Evolutionary conservation across 441 rosid species (phyloP), one percentile per base, ranked within the genome.

Genomic region (Adansonia madagascariensis): DNA sequence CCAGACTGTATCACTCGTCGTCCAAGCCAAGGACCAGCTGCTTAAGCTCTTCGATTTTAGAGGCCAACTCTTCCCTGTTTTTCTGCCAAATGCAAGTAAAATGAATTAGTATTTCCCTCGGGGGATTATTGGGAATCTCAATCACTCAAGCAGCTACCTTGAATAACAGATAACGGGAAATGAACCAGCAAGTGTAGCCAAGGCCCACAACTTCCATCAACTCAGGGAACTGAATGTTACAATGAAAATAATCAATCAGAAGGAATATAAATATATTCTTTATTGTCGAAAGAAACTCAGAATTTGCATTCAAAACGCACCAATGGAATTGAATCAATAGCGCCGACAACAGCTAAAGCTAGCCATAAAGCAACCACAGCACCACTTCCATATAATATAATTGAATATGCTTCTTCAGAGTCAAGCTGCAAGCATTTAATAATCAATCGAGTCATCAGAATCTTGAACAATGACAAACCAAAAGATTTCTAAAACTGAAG

Each of bases 191-290:
- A 27, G 93, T 80, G 86, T 90, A 95, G 79, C 92, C 95, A 24
- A 95, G 90, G 80, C 98, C 99, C 79, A 95, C 93, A 20, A 93
- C 83, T 88, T 95, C 96, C 92, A 95, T 77, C 44, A 95, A 76
- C 87, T 89, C 91, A 0, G 98, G 97, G 74, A 93, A 74, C 98
- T 93, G 85, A 74, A 76, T 57, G 18, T 49, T 49, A 14, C 44
- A 14, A 24, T 24, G 10, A 15, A 35, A 52, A 52, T 24, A 2
- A 5, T 52, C 46, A 22, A 50, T 7, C 56, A 39, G 24, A 22
- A 0, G 2, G 41, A 31, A 49, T 8, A 41, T 1, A 50, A 22
- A 18, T 0, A 43, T n/a, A 15, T 35, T 63, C 18, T 24, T 72
- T 2, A 43, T 0, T 27, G 10, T 6, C 31, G 1, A 18, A 3